Percentiles rank a stretch among this genome's conserved stretches.
These are phyloP conservation scores for Coniochaeta ligniaria DNA, from an alignment of 2,329 filamentous ascomycete species.

Conservation along the genomic window DNA sequence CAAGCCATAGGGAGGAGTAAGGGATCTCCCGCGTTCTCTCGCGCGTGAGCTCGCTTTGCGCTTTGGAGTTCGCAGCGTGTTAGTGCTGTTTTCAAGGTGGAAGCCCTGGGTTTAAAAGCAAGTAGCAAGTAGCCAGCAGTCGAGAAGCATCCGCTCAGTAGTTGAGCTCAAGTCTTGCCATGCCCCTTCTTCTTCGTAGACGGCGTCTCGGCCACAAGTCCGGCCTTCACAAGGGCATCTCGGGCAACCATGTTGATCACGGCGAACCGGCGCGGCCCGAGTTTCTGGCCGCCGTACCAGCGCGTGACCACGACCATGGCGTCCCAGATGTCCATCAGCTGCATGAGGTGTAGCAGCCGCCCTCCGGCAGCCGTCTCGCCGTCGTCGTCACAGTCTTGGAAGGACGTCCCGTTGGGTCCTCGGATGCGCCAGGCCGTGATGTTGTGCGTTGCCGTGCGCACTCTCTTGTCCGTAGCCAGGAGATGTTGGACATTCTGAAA, in stretches of 20 bases:
- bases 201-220: conserved; percentile 52
- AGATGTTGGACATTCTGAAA: conserved; percentile 66
- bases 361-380: conserved; percentile 89
- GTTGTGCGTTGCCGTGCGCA: conserved; percentile 85
- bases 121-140: neutral
- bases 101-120: neutral
- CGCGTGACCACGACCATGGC: conserved; percentile 86
- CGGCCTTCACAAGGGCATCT: conserved; percentile 74
- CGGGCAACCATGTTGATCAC: conserved; percentile 82
- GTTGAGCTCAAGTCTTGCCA: neutral
- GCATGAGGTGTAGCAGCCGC: conserved; percentile 80
- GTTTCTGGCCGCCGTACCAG: conserved; percentile 89
- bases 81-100: neutral
- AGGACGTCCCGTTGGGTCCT: conserved; percentile 46
- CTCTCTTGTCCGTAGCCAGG: conserved; percentile 73
- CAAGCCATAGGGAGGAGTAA: neutral
- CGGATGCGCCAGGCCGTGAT: conserved; percentile 90
- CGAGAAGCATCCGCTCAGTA: neutral
- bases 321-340: conserved; percentile 91
- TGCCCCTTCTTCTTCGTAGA: conserved; percentile 34
- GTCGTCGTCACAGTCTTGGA: conserved; percentile 93
- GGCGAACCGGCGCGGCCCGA: conserved; percentile 84
- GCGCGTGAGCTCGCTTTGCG: neutral
- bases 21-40: neutral
- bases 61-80: neutral